phyloP scores from a whole-genome alignment of 164 flowering plant species.

The Piper longum region DNA sequence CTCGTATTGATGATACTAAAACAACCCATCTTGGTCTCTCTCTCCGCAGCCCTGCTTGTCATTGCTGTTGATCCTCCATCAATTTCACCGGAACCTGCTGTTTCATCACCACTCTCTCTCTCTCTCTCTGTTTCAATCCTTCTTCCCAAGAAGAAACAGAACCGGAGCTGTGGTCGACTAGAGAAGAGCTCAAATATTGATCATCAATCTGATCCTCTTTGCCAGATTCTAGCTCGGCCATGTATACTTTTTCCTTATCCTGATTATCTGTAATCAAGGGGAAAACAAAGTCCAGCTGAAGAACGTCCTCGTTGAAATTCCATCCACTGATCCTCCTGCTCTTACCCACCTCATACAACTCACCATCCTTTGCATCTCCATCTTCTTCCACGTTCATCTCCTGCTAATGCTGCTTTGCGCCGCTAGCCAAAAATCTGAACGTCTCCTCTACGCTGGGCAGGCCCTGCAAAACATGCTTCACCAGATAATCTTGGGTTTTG shows the following conservation, averaged over 20 bases:
- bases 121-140: not conserved
- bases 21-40: not conserved
- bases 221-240: too few species aligned
- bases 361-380: slow-evolving; percentile 21
- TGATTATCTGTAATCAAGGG: slow-evolving; percentile 15
- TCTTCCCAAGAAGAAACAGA: slow-evolving; percentile 4
- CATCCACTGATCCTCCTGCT: slow-evolving; percentile 79
- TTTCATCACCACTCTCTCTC: not conserved
- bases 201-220: too few species aligned
- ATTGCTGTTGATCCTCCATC: not conserved
- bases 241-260: not conserved
- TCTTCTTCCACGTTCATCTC: slow-evolving; percentile 4
- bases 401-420: not conserved
- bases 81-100: not conserved
- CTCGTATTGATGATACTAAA: not conserved
- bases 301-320: slow-evolving; percentile 61
- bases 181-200: too few species aligned
- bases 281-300: slow-evolving; percentile 51
- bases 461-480: slow-evolving; percentile 41
- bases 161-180: not conserved
- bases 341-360: slow-evolving; percentile 8
- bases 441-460: slow-evolving; percentile 61
- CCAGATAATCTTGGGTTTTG: slow-evolving; percentile 37
- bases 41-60: not conserved
- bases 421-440: slow-evolving; percentile 7